These are phyloP conservation scores for Cladophialophora immunda DNA, from an alignment of 2,329 filamentous ascomycete genomes.

Conservation along the genomic window DNA sequence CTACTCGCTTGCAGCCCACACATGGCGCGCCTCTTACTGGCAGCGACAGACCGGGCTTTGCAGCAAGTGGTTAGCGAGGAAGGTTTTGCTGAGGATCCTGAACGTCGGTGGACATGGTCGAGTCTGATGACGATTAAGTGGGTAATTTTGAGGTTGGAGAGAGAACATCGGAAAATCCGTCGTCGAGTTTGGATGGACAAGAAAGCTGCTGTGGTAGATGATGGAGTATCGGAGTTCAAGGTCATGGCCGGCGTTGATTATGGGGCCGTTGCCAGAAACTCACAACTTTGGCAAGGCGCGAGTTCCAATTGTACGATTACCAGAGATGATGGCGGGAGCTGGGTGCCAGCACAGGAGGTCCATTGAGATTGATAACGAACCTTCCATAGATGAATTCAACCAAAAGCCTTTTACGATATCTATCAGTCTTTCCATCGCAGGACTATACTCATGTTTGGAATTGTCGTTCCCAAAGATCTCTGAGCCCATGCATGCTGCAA, in stretches of 20 bases:
- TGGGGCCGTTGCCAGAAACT: slow-evolving; percentile 51
- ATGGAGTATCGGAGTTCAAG: slow-evolving; percentile 26
- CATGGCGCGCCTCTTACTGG: slow-evolving; percentile 62
- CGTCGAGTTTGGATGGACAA: slow-evolving; percentile 40
- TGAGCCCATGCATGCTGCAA: no score
- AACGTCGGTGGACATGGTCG: slow-evolving; percentile 52
- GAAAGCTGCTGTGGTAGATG: slow-evolving; percentile 1
- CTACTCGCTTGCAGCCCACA: slow-evolving; percentile 62
- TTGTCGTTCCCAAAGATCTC: no score
- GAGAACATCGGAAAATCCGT: slow-evolving; percentile 46
- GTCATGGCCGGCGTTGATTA: slow-evolving; percentile 47
- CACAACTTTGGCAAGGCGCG: slow-evolving; percentile 47
- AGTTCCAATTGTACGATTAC: slow-evolving; percentile 33
- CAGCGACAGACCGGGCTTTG: slow-evolving; percentile 63
- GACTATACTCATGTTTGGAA: no score
- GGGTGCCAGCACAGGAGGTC: slow-evolving; percentile 35
- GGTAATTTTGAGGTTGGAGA: slow-evolving; percentile 55
- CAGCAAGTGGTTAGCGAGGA: slow-evolving; percentile 58
- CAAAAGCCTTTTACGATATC: slow-evolving; percentile 28
- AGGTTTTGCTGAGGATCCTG: slow-evolving; percentile 47
- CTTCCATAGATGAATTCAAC: slow-evolving; percentile 28
- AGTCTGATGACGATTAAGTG: slow-evolving; percentile 57
- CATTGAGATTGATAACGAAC: slow-evolving; percentile 31
- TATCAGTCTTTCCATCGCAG: not conserved
- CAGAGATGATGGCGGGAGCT: slow-evolving; percentile 23